These are phyloP conservation scores for Aspergillus nomiae DNA, from an alignment of 2,329 filamentous ascomycete species.

Conservation along the genomic window DNA sequence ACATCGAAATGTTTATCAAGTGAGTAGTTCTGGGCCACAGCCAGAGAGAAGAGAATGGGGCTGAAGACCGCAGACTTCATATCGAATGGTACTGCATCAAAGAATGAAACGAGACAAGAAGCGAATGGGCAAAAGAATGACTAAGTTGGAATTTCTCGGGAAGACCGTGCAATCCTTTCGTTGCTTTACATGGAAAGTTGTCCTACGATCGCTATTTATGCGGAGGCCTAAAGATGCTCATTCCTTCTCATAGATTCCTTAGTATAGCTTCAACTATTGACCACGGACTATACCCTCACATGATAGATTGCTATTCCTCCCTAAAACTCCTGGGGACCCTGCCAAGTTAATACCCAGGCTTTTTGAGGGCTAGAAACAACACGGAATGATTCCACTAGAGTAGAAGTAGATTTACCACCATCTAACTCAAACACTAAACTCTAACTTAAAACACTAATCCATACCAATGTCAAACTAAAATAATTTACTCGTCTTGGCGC, in stretches of 20 bases:
- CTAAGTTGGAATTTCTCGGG: not conserved
- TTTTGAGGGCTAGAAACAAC: not conserved
- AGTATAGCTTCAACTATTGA: not conserved
- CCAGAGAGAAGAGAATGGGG: not conserved
- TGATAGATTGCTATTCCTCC: not conserved
- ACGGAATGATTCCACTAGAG: not conserved
- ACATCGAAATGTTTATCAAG: not conserved
- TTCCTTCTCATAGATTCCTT: not conserved
- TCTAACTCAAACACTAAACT: not conserved
- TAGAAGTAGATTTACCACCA: not conserved
- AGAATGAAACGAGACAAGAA: not conserved
- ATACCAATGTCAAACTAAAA: not conserved
- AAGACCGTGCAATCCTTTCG: not conserved
- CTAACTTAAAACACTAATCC: not conserved
- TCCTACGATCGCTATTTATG: conserved; percentile 1
- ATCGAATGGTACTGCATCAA: not conserved
- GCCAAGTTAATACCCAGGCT: not conserved
- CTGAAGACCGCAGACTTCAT: not conserved
- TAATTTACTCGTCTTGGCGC: not conserved
- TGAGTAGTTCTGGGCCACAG: not conserved
- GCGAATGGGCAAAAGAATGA: not conserved
- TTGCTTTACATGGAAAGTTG: not conserved
- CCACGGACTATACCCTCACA: not conserved
- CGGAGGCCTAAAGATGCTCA: not conserved
- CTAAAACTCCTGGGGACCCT: not conserved